Evolutionary conservation across 2,329 filamentous ascomycete genomes (phyloP).

Genomic region (Cryoendolithus antarcticus): DNA sequence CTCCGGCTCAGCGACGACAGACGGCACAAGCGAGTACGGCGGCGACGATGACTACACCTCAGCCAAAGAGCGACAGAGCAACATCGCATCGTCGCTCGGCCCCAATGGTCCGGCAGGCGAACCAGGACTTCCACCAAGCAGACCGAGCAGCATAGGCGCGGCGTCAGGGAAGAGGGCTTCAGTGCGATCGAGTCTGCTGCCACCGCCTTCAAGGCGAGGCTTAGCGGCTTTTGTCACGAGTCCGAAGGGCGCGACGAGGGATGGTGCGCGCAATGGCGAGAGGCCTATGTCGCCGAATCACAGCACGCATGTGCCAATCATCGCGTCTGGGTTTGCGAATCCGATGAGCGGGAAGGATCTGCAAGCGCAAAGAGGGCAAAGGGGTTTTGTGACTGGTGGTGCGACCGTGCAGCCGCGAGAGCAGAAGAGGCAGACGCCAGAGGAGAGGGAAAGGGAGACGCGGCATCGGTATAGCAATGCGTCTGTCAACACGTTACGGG

Average conservation of each 20-base stretch:
- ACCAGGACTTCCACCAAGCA: constrained; percentile 35
- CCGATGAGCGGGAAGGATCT: constrained; percentile 95
- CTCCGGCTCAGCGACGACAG: constrained; percentile 10
- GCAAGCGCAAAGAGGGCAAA: constrained; percentile 69
- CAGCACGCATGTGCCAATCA: constrained; percentile 76
- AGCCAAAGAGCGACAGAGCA: constrained; percentile 8
- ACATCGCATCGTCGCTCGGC: constrained; percentile 27
- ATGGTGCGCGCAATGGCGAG: constrained; percentile 27
- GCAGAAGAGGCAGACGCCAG: constrained; percentile 19
- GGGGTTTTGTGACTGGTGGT: constrained; percentile 28
- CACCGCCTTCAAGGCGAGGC: constrained; percentile 12
- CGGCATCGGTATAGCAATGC: constrained; percentile 45
- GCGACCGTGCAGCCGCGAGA: constrained; percentile 26
- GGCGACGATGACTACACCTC: constrained; percentile 6
- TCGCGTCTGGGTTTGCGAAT: constrained; percentile 84
- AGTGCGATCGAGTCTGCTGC: constrained; percentile 6
- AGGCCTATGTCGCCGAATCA: constrained; percentile 51
- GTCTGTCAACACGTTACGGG: constrained; percentile 37
- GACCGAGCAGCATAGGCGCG: constrained; percentile 28
- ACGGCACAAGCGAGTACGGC: constrained; percentile 1
- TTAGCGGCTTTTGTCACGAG: constrained; percentile 8
- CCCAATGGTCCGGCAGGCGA: constrained; percentile 37
- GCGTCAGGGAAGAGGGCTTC: constrained; percentile 14
- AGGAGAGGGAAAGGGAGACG: too few relatives aligned
- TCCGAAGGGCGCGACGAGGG: constrained; percentile 4